These are phyloP conservation scores for Ceratocystis smalleyi DNA, from an alignment of 2,329 filamentous ascomycete genomes.

Conservation along the genomic window DNA sequence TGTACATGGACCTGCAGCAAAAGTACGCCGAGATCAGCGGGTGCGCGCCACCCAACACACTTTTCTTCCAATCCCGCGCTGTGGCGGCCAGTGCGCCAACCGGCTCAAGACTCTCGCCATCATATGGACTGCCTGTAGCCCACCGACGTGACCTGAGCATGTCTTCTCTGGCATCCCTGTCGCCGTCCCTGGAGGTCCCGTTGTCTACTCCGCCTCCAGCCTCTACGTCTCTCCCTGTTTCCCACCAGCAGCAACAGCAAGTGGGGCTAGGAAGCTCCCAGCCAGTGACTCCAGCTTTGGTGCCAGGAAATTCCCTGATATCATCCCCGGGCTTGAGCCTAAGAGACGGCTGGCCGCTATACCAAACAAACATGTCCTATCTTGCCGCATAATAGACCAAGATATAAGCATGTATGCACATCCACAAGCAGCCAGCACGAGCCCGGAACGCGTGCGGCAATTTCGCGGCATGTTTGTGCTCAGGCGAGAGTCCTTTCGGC, in stretches of 20 bases:
- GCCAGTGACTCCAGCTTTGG: neutral
- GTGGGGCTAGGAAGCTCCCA: neutral
- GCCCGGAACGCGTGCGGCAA: too few species aligned
- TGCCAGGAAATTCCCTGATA: neutral
- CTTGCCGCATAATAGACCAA: neutral
- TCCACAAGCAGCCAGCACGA: too few species aligned
- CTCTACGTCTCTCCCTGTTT: neutral
- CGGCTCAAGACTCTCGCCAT: neutral
- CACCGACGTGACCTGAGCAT: neutral
- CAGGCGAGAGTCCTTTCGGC: too few species aligned
- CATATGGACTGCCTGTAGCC: neutral
- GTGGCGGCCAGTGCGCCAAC: neutral
- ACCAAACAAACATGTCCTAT: neutral
- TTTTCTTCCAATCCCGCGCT: neutral
- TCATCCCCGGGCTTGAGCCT: neutral
- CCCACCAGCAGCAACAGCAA: neutral
- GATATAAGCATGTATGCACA: neutral
- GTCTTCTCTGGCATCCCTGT: neutral
- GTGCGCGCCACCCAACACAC: neutral
- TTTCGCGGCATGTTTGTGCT: too few species aligned
- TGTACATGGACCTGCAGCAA: neutral
- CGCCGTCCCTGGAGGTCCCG: neutral
- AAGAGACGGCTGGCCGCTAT: neutral
- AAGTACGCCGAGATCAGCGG: neutral
- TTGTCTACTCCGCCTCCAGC: neutral